phyloP scores from a whole-genome alignment of 208 protist species.

The Lotmaria passim region DNA sequence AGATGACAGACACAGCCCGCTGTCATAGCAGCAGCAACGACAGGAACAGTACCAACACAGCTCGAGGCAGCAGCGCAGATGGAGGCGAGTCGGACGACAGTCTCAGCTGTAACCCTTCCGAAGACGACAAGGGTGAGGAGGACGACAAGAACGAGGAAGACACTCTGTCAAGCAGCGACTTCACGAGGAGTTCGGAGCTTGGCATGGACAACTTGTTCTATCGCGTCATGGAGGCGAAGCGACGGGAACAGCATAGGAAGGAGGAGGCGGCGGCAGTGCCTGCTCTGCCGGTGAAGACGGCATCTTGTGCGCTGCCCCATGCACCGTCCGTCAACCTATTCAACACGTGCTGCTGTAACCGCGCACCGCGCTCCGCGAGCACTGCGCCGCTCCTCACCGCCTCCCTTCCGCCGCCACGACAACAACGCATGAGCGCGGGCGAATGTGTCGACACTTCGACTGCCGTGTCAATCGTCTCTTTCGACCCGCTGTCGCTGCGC shows the following conservation, averaged over 20 bases:
- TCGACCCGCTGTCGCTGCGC: not conserved
- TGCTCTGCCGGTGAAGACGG: not conserved
- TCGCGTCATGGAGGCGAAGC: conserved; percentile 14
- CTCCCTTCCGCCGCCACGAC: not conserved
- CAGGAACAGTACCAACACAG: too few relatives aligned
- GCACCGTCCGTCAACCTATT: conserved; percentile 5
- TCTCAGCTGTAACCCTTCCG: not conserved
- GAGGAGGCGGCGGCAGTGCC: not conserved
- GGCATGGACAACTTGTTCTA: conserved; percentile 34
- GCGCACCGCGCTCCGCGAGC: not conserved
- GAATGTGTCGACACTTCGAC: too few relatives aligned
- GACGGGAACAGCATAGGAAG: not conserved
- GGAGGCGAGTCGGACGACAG: too few relatives aligned
- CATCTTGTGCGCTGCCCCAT: not conserved
- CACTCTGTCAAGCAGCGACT: not conserved
- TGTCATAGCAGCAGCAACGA: too few relatives aligned
- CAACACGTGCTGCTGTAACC: not conserved
- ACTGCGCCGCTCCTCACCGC: not conserved
- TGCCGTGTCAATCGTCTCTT: not conserved
- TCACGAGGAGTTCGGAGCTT: conserved; percentile 6
- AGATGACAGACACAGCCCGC: too few relatives aligned
- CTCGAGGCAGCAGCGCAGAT: too few relatives aligned
- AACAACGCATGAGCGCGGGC: not conserved
- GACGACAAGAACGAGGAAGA: too few relatives aligned
- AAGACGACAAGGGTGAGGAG: too few relatives aligned